Conservation (phyloP, 164 flowering plant species). For the Saururus chinensis region DNA sequence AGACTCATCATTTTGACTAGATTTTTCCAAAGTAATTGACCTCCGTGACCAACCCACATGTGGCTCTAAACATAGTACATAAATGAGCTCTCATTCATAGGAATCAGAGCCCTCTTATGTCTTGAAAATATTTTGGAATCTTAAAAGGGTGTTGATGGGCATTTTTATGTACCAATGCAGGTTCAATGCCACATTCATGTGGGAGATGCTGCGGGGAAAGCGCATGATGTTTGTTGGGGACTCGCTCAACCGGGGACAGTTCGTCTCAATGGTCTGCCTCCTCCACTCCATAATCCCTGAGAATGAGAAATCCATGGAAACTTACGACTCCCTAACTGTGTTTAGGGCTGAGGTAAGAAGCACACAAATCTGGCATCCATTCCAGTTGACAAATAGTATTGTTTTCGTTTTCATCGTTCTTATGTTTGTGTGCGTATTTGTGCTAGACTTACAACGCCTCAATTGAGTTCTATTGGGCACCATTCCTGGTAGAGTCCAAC, state of each 20-base stretch:
- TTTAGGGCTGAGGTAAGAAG: slow-evolving; percentile 64
- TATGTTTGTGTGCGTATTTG: background rate
- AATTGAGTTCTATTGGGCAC: slow-evolving; percentile 96
- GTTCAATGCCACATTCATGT: slow-evolving; percentile 81
- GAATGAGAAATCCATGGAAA: slow-evolving; percentile 58
- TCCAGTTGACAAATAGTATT: background rate
- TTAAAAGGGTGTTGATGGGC: too few species aligned
- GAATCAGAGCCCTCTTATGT: too few species aligned
- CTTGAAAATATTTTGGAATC: too few species aligned
- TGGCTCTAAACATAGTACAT: too few species aligned
- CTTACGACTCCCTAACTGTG: slow-evolving; percentile 57
- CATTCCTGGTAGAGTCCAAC: slow-evolving; percentile 86
- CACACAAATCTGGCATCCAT: background rate
- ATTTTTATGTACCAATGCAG: slow-evolving; percentile 24
- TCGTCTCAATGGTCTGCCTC: slow-evolving; percentile 78
- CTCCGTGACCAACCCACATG: too few species aligned
- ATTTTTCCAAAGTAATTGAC: too few species aligned
- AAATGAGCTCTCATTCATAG: too few species aligned
- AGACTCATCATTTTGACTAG: too few species aligned
- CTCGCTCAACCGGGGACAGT: slow-evolving; percentile 82
- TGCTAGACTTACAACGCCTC: slow-evolving; percentile 84
- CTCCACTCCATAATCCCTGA: slow-evolving; percentile 66
- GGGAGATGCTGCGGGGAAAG: slow-evolving; percentile 76
- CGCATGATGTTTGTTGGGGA: slow-evolving; percentile 91
- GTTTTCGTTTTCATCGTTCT: background rate